Evolutionary conservation across 129 eudicot species (phyloP), one percentile per base, ranked within the genome.

Genomic region (Rutidosis leptorrhynchoides): DNA sequence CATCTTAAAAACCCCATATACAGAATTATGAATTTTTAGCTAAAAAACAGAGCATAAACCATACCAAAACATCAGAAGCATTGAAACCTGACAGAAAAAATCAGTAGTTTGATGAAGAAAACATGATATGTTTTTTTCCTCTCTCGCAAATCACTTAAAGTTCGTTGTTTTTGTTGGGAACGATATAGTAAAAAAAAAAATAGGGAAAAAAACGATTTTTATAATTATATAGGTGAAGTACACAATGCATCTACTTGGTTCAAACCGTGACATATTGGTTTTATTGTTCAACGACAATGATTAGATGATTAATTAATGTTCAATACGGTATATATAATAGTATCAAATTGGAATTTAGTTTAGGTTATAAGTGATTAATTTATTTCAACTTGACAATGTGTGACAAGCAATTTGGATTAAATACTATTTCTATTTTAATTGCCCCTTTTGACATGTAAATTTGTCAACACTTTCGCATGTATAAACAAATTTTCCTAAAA

Each of bases 11-110:
- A 75, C 7, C 59, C 46, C 35, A 17, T 7, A 24, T 40, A 28
- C n/a, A 33, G 1, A 2, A 24, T 23, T 55, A 37, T 57, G 48
- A 64, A 57, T 30, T 5, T 24, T 7, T 51, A 62, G 70, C 14
- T 19, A 40, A 6, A 30, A 69, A 56, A 2, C 19, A 55, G 33
- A 55, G 11, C 17, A 53, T 42, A 58, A 74, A 58, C 24, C 77
- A 78, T 72, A 78, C 78, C 82, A 60, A 60, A 68, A 7, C 58
- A 59, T 60, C 20, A 17, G 45, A 70, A 58, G 67, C 30, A 43
- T 45, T 70, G 2, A 29, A 45, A 45, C 15, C 58, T 62, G 64
- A 63, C 27, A 30, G 55, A 35, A 55, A 33, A 42, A 58, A 9
- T 45, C 49, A 21, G 62, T 10, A 33, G 59, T 46, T 33, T 20